A percentile compares a stretch with the other conserved stretches of the same genome.
Conservation (phyloP, 2,329 filamentous ascomycete genomes). For the Eurotiales sp. region DNA sequence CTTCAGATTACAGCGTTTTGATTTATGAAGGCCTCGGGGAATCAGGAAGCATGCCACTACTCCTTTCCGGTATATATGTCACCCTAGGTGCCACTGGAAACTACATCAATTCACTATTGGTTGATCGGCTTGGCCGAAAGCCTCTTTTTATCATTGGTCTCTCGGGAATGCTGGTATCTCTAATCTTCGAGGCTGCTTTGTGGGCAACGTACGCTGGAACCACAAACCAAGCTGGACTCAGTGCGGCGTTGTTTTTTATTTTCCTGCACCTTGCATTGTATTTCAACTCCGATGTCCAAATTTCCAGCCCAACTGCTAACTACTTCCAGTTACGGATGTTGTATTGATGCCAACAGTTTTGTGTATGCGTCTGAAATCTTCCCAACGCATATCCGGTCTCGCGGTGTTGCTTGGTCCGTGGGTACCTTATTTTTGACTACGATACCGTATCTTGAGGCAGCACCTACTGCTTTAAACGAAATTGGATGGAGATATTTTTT, state of each 20-base stretch:
- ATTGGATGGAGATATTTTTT: constrained; percentile 23
- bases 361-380: constrained; percentile 20
- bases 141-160: background rate
- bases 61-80: background rate
- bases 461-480: constrained; percentile 19
- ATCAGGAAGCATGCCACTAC: background rate
- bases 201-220: background rate
- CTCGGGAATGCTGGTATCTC: background rate
- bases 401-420: background rate
- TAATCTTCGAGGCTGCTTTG: background rate
- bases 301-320: too few species aligned
- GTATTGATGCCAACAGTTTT: background rate
- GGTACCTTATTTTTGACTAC: background rate
- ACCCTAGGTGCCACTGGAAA: background rate
- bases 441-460: constrained; percentile 9
- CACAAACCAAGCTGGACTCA: background rate
- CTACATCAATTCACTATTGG: background rate
- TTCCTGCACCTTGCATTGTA: constrained; percentile 1
- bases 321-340: background rate
- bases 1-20: background rate
- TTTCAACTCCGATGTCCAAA: too few species aligned
- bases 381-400: constrained; percentile 17
- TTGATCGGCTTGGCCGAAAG: background rate
- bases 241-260: background rate
- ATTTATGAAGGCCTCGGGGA: background rate